A percentile compares a stretch with the other conserved stretches of the same genome.
These are phyloP conservation scores for Mycosphaerella sp. DNA, from an alignment of 2,329 filamentous ascomycete species.

Conservation along the genomic window DNA sequence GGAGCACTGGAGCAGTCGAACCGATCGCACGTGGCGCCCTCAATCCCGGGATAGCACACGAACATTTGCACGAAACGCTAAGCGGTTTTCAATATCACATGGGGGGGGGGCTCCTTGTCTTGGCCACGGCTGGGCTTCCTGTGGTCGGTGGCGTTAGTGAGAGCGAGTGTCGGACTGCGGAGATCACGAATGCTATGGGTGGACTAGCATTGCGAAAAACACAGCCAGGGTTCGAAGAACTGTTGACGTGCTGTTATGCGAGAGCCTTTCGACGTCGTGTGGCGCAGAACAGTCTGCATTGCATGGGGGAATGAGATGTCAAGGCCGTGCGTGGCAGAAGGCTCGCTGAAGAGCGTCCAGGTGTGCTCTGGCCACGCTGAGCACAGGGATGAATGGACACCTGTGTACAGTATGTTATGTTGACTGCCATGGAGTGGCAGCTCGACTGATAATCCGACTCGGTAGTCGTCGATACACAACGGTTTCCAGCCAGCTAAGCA, in stretches of 20 bases:
- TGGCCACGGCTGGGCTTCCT: neutral
- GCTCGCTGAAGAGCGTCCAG: neutral
- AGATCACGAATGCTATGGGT: neutral
- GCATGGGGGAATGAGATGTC: neutral
- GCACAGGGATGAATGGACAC: neutral
- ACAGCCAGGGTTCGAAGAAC: neutral
- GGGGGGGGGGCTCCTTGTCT: neutral
- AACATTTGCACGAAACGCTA: neutral
- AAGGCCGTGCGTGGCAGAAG: neutral
- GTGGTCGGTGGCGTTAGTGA: neutral
- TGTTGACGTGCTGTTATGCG: neutral
- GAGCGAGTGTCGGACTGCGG: no score
- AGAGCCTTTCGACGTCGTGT: neutral
- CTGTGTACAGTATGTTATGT: no score
- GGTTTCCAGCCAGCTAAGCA: neutral
- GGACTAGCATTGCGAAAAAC: neutral
- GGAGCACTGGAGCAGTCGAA: neutral
- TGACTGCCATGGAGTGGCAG: no score
- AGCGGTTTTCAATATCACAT: neutral
- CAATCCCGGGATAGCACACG: neutral
- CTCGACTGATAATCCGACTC: no score
- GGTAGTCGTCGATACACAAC: no score
- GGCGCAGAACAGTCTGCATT: neutral
- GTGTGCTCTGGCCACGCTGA: neutral
- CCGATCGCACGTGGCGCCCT: neutral